Percentiles rank a stretch among this genome's conserved stretches.
These are phyloP conservation scores for Aspergillus leporis DNA, from an alignment of 495 filamentous ascomycete species.

Conservation along the genomic window DNA sequence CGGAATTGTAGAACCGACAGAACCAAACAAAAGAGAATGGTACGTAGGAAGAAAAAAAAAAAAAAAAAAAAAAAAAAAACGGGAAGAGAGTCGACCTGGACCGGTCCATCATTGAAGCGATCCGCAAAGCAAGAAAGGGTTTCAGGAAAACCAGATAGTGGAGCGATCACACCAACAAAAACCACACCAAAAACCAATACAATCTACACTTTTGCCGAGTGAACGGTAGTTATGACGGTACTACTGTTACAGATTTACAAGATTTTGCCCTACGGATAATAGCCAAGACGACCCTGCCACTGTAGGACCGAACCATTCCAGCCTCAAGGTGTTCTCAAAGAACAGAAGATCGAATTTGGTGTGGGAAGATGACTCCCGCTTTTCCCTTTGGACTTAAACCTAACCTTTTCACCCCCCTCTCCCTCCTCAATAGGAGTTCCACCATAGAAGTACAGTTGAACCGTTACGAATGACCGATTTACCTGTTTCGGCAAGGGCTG, in stretches of 20 bases:
- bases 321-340: neutral
- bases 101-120: conserved; percentile 5
- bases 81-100: neutral
- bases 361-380: neutral
- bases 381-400: neutral
- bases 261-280: neutral
- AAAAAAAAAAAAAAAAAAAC: neutral
- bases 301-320: neutral
- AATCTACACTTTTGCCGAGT: conserved; percentile 9
- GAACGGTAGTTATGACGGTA: conserved; percentile 4
- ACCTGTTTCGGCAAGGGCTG: neutral
- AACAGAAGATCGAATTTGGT: neutral
- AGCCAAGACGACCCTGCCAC: conserved; percentile 11
- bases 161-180: conserved; percentile 3
- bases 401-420: neutral
- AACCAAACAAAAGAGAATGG: neutral
- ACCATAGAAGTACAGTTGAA: neutral
- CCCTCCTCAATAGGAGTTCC: neutral
- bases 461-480: neutral
- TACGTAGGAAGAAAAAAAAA: neutral
- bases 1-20: too few relatives aligned
- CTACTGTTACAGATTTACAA: conserved; percentile 7
- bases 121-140: conserved; percentile 6
- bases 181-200: conserved; percentile 1
- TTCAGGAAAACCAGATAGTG: conserved; percentile 4